Evolutionary conservation across 75 land plant genomes (phyloP), one percentile per base, ranked within the genome.

Genomic region (Picea sitchensis): DNA sequence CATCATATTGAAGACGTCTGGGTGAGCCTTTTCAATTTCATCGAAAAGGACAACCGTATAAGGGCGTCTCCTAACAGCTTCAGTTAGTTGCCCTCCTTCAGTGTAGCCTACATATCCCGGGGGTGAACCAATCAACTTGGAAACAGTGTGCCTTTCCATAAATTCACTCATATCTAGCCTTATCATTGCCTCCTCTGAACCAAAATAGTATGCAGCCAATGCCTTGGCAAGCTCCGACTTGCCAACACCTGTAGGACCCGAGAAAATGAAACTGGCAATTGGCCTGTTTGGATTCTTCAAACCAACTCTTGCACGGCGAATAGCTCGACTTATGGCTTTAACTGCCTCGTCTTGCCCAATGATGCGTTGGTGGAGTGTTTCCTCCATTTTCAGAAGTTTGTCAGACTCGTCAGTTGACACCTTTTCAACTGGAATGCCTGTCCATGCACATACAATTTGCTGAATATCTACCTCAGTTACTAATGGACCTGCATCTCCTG

Each of bases 271-370:
- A 60, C 96, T 91, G 3, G 98, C 98, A 44, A 95, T 95, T 23
- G 96, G 98, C 11, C 96, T 78, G 76, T 94, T 93, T 15, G 98
- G 98, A 65, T 94, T 94, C 86, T 95, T 95, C 5, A 95, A 84
- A 0, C 98, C 98, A 60, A 95, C 96, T 68, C 98, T 91, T 18
- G 98, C 94, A 34, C 98, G 87, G 36, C 96, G 92, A 41, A 95
- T 93, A 69, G 98, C 98, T 80, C 98, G 93, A 63, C 92, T 89
- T 71, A 95, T 94, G 65, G 98, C 98, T 82, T 86, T 86, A 41
- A 95, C 98, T 44, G 98, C 98, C 81, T 95, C 98, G 75, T 95
- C 96, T 80, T 95, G 98, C 12, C 98, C 98, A 78, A 95, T 82
- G 57, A 95, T 86, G 2, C 98, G 79, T 71, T 76, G 87, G 81